phyloP scores from a whole-genome alignment of 2,329 filamentous ascomycete genomes.

The Fusarium chaquense region DNA sequence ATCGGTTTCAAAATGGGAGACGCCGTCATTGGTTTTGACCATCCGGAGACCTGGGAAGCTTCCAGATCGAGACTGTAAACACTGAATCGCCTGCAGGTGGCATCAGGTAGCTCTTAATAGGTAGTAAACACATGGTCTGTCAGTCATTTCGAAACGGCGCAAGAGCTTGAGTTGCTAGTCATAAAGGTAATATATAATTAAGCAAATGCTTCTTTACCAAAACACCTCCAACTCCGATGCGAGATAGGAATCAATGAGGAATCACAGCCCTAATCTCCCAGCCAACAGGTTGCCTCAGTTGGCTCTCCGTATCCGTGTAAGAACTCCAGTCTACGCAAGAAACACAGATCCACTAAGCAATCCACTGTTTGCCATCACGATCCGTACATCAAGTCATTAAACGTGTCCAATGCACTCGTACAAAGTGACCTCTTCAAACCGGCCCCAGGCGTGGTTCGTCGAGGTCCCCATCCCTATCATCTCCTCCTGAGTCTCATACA shows the following conservation, averaged over 20 bases:
- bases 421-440: slow-evolving; percentile 9
- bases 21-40: slow-evolving; percentile 49
- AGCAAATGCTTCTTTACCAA: slow-evolving; percentile 37
- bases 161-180: slow-evolving; percentile 16
- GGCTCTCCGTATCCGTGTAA: slow-evolving; percentile 31
- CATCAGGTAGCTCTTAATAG: not conserved
- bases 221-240: slow-evolving; percentile 46
- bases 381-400: slow-evolving; percentile 39
- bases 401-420: slow-evolving; percentile 35
- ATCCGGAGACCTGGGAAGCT: slow-evolving; percentile 47
- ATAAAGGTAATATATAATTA: slow-evolving; percentile 29
- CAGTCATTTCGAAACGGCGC: slow-evolving; percentile 28
- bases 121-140: not conserved
- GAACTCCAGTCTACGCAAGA: slow-evolving; percentile 44
- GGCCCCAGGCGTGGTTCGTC: not conserved
- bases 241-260: slow-evolving; percentile 14
- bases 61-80: slow-evolving; percentile 40
- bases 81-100: not conserved
- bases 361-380: slow-evolving; percentile 39
- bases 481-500: slow-evolving; percentile 11
- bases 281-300: slow-evolving; percentile 40
- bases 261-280: slow-evolving; percentile 13
- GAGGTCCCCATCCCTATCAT: not conserved
- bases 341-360: slow-evolving; percentile 37
- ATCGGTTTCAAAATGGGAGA: slow-evolving; percentile 57